Percentiles rank a stretch among this genome's conserved stretches.
Evolutionary conservation across 2,329 filamentous ascomycete species (phyloP).

Genomic region (Aspergillus vadensis): DNA sequence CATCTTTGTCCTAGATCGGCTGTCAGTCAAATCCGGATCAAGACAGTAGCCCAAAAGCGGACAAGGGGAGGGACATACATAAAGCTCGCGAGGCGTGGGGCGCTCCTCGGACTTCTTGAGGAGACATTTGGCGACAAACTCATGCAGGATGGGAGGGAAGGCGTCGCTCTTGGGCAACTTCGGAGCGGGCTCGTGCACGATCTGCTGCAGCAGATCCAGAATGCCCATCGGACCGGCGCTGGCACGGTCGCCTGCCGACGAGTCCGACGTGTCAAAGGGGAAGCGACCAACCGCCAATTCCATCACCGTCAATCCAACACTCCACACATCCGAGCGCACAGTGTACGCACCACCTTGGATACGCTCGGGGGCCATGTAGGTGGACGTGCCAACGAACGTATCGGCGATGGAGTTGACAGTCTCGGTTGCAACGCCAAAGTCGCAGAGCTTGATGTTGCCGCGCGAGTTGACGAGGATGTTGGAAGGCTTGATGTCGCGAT

Average conservation of each 20-base stretch:
- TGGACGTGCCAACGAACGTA: conserved; percentile 97
- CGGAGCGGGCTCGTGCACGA: conserved; percentile 93
- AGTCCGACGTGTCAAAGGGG: conserved; percentile 82
- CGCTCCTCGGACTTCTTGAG: conserved; percentile 85
- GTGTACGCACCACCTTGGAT: conserved; percentile 97
- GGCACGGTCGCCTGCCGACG: conserved; percentile 69
- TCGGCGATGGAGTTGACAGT: conserved; percentile 97
- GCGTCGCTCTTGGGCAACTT: conserved; percentile 95
- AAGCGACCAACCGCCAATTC: conserved; percentile 97
- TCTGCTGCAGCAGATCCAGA: conserved; percentile 91
- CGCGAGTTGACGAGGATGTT: conserved; percentile 95
- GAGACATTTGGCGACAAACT: conserved; percentile 96
- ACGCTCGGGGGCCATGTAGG: conserved; percentile 98
- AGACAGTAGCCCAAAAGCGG: neutral
- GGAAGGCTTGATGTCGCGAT: conserved; percentile 97
- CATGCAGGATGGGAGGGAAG: conserved; percentile 90
- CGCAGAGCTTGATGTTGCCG: conserved; percentile 94
- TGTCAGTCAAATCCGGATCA: conserved; percentile 26
- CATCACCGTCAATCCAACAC: conserved; percentile 93
- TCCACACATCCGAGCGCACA: conserved; percentile 98
- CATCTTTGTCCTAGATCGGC: conserved; percentile 72
- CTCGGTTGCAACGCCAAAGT: conserved; percentile 98
- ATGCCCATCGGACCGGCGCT: conserved; percentile 83
- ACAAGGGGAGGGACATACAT: conserved; percentile 59
- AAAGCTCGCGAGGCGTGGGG: conserved; percentile 90